Evolutionary conservation across 2,329 filamentous ascomycete species (phyloP).

Genomic region (Scedosporium aurantiacum): DNA sequence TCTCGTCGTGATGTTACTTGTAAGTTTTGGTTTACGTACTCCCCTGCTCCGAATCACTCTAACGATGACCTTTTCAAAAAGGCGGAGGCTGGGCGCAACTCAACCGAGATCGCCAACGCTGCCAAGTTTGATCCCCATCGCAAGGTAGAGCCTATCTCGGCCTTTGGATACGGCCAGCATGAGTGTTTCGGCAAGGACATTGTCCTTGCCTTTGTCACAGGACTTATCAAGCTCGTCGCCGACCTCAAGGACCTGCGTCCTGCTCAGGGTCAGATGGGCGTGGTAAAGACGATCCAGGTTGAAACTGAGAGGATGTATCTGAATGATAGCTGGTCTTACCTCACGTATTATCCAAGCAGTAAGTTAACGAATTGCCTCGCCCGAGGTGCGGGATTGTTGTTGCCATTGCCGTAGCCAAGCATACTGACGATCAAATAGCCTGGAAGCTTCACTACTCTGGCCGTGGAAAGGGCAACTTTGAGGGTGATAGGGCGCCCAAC

Average conservation of each 20-base stretch:
- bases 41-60: constrained; percentile 3
- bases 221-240: constrained; percentile 30
- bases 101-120: constrained; percentile 23
- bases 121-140: constrained; percentile 31
- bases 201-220: constrained; percentile 27
- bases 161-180: constrained; percentile 35
- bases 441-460: constrained; percentile 30
- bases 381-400: neutral
- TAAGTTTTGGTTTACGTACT: constrained; percentile 16
- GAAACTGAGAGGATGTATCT: constrained; percentile 29
- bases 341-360: constrained; percentile 34
- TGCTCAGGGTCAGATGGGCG: constrained; percentile 32
- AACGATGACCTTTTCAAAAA: constrained; percentile 12
- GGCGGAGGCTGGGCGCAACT: constrained; percentile 27
- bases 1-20: constrained; percentile 27
- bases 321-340: constrained; percentile 36
- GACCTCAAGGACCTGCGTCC: constrained; percentile 32
- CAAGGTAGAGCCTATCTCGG: constrained; percentile 25
- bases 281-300: constrained; percentile 31
- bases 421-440: constrained; percentile 17
- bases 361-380: constrained; percentile 15
- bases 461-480: constrained; percentile 21
- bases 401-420: neutral
- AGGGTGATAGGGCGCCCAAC: constrained; percentile 19
- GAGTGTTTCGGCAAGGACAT: constrained; percentile 32